Percentiles rank a stretch among this genome's conserved stretches.
Evolutionary conservation across 2,329 filamentous ascomycete species (phyloP).

Genomic region (Ascochyta lentis): DNA sequence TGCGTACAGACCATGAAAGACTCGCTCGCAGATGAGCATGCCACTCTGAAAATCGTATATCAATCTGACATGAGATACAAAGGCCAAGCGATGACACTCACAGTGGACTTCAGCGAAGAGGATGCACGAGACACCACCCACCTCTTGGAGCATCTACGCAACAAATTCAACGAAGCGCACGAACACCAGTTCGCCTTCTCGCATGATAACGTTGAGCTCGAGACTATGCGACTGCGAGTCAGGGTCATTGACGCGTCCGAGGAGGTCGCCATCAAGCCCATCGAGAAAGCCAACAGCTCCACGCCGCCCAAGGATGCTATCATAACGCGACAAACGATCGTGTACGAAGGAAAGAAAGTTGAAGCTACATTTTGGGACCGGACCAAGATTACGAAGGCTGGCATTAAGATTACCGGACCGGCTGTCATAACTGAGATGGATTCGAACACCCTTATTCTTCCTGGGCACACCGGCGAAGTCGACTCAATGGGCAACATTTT

Average conservation of each 20-base stretch:
- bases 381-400: conserved; percentile 49
- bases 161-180: conserved; percentile 52
- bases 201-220: conserved; percentile 54
- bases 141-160: conserved; percentile 45
- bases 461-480: conserved; percentile 56
- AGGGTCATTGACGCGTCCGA: conserved; percentile 54
- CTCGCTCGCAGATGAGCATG: conserved; percentile 42
- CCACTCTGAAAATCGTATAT: conserved; percentile 46
- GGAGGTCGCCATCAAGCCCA: conserved; percentile 49
- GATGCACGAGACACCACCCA: conserved; percentile 44
- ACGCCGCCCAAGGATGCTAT: conserved; percentile 48
- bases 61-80: conserved; percentile 58
- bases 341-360: conserved; percentile 50
- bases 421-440: conserved; percentile 60
- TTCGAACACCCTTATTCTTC: conserved; percentile 59
- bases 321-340: conserved; percentile 49
- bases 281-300: conserved; percentile 32
- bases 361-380: conserved; percentile 57
- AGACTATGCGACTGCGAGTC: conserved; percentile 57
- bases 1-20: conserved; percentile 50
- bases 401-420: conserved; percentile 53
- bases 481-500: conserved; percentile 59
- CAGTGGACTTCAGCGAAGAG: conserved; percentile 43
- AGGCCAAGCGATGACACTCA: conserved; percentile 52
- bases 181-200: conserved; percentile 57